Evolutionary conservation across 495 filamentous ascomycete species (phyloP).

Genomic region (Neurospora sp.): DNA sequence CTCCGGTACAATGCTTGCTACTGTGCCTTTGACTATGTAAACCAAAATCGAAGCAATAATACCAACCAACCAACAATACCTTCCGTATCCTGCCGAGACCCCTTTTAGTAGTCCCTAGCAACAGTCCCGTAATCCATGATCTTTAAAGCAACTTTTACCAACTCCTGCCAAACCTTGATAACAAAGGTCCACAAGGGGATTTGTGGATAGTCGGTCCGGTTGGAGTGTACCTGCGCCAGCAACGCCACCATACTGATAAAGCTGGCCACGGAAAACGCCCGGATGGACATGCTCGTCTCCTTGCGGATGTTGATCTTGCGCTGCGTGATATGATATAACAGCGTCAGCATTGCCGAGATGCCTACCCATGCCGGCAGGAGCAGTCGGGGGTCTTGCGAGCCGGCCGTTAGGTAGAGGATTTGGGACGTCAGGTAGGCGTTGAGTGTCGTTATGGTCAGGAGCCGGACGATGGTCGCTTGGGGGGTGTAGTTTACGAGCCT

Average conservation of each 20-base stretch:
- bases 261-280: constrained; percentile 64
- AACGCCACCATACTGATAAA: constrained; percentile 67
- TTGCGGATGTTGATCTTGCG: constrained; percentile 73
- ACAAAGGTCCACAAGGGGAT: constrained; percentile 52
- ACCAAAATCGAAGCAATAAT: not conserved
- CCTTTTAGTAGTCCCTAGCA: constrained; percentile 11
- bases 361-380: constrained; percentile 81
- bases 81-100: not conserved
- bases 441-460: constrained; percentile 66
- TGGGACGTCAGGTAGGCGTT: constrained; percentile 77
- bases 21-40: not conserved
- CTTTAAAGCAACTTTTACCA: constrained; percentile 10
- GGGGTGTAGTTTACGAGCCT: constrained; percentile 86
- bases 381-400: constrained; percentile 62
- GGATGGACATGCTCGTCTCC: constrained; percentile 68
- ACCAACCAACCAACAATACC: not conserved
- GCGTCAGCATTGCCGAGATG: constrained; percentile 71
- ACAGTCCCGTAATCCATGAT: constrained; percentile 23
- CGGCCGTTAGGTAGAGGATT: constrained; percentile 66
- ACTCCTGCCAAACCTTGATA: constrained; percentile 32
- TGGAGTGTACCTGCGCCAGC: constrained; percentile 57
- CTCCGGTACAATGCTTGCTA: not conserved
- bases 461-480: constrained; percentile 71
- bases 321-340: constrained; percentile 72
- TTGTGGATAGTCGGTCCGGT: constrained; percentile 51